Evolutionary conservation across 768 basidiomycete species (phyloP).

Genomic region (Pleurotus cornucopiae): DNA sequence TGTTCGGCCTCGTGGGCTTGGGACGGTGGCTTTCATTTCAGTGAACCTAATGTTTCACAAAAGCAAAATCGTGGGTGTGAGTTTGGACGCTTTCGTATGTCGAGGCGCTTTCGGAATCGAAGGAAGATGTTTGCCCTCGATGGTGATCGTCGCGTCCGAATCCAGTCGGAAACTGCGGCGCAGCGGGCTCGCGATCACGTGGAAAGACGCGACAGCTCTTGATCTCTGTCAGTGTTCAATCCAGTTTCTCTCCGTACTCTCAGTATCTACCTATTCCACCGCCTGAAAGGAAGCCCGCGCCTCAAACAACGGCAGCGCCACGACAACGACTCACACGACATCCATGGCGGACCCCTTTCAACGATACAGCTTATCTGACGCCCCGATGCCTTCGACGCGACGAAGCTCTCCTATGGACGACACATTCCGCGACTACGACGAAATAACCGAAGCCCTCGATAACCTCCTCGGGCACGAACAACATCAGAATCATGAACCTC

Average conservation of each 20-base stretch:
- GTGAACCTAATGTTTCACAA: background rate
- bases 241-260: no score
- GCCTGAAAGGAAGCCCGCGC: no score
- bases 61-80: background rate
- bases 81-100: background rate
- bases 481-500: background rate
- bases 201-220: background rate
- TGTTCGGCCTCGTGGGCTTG: constrained; percentile 7
- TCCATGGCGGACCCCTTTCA: background rate
- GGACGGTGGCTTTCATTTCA: background rate
- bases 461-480: background rate
- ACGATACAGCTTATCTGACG: background rate
- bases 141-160: background rate
- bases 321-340: constrained; percentile 20
- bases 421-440: background rate
- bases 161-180: background rate
- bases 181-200: constrained; percentile 10
- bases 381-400: background rate
- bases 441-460: constrained; percentile 8
- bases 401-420: background rate
- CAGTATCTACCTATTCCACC: no score
- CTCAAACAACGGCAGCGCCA: no score
- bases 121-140: background rate
- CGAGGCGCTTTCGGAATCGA: background rate
- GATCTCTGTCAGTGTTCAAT: no score